Evolutionary conservation across 2,329 filamentous ascomycete species (phyloP).

Genomic region (Iodosphaeria phyllophila): DNA sequence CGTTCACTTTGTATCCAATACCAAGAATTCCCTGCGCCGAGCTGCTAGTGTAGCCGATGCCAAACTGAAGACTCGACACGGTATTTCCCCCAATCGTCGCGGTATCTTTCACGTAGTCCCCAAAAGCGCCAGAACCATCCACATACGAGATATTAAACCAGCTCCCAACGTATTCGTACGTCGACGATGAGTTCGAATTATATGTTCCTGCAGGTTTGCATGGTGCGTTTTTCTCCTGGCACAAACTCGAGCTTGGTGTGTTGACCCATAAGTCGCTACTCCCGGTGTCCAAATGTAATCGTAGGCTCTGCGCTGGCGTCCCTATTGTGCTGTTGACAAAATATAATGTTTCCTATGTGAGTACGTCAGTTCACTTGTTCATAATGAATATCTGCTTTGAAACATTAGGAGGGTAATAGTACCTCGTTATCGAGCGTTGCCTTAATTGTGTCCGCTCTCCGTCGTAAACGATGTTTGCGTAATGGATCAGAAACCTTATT

Average conservation of each 20-base stretch:
- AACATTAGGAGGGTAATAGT: conserved; percentile 2
- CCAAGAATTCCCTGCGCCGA: conserved; percentile 60
- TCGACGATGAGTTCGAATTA: conserved; percentile 50
- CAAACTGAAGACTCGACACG: conserved; percentile 46
- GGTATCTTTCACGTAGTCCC: conserved; percentile 66
- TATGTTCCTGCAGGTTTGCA: conserved; percentile 51
- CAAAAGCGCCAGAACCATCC: conserved; percentile 57
- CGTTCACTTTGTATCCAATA: conserved; percentile 65
- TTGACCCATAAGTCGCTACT: conserved; percentile 60
- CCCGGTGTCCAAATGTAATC: conserved; percentile 47
- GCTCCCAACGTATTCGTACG: conserved; percentile 53
- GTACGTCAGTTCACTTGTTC: conserved; percentile 1
- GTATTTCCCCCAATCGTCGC: conserved; percentile 37
- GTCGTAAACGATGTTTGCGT: conserved; percentile 23
- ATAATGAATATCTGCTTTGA: background rate
- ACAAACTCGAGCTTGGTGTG: conserved; percentile 39
- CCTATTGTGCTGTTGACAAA: conserved; percentile 44
- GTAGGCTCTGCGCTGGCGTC: conserved; percentile 37
- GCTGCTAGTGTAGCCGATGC: conserved; percentile 46
- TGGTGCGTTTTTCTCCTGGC: conserved; percentile 23
- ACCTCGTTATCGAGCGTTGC: conserved; percentile 38
- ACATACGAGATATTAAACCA: conserved; percentile 80
- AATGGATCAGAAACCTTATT: conserved; percentile 20
- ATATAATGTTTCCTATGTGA: conserved; percentile 38
- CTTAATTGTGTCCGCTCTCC: conserved; percentile 22